Evolutionary conservation across 2,329 filamentous ascomycete species (phyloP).

Genomic region (Herpotrichia juniperi): DNA sequence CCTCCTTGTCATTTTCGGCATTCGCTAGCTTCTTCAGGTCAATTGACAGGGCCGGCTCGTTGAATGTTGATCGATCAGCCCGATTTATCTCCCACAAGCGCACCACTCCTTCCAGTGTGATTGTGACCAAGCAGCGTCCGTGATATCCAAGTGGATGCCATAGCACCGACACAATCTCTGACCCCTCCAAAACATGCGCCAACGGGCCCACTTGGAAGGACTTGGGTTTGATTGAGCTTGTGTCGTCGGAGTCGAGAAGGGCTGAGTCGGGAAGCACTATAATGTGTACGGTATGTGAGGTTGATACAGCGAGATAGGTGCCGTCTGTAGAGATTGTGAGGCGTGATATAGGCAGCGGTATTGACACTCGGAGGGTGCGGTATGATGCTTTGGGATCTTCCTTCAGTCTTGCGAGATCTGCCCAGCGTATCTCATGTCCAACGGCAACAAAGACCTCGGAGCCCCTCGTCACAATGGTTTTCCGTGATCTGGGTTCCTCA

Average conservation of each 20-base stretch:
- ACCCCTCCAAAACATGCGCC: conserved; percentile 85
- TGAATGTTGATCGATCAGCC: conserved; percentile 86
- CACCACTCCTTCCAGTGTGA: conserved; percentile 86
- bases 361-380: conserved; percentile 71
- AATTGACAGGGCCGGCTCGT: conserved; percentile 79
- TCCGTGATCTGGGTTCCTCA: conserved; percentile 45
- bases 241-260: conserved; percentile 73
- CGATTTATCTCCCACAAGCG: conserved; percentile 88
- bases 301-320: conserved; percentile 83
- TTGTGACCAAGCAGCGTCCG: conserved; percentile 81
- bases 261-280: conserved; percentile 82
- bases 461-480: conserved; percentile 78
- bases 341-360: conserved; percentile 83
- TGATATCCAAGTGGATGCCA: conserved; percentile 93
- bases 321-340: conserved; percentile 82
- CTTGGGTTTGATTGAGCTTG: conserved; percentile 75
- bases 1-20: conserved; percentile 79
- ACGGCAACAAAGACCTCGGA: conserved; percentile 89
- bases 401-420: conserved; percentile 81
- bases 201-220: conserved; percentile 92
- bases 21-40: conserved; percentile 90
- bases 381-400: conserved; percentile 48
- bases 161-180: conserved; percentile 77
- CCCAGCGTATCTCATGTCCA: conserved; percentile 91
- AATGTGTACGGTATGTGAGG: conserved; percentile 86